These are phyloP conservation scores for Candolleomyces aberdarensis DNA, from an alignment of 768 basidiomycete genomes.

Conservation along the genomic window DNA sequence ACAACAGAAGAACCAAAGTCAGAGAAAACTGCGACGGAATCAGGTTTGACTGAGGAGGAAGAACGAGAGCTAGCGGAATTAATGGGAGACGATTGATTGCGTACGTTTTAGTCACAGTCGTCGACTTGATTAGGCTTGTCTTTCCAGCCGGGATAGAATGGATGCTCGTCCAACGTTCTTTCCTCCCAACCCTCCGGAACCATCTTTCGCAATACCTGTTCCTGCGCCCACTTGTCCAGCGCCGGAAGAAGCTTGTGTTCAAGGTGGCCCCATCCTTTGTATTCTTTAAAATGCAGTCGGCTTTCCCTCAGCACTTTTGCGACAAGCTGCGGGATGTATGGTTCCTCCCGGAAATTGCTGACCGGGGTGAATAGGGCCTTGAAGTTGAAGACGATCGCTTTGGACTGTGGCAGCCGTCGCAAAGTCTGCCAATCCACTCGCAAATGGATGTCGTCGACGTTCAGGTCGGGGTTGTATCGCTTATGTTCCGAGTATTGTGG, in stretches of 20 bases:
- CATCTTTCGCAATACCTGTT: conserved; percentile 45
- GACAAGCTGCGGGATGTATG: conserved; percentile 45
- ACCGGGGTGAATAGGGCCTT: conserved; percentile 52
- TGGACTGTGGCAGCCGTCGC: conserved; percentile 44
- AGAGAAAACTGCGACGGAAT: conserved; percentile 19
- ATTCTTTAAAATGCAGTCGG: conserved; percentile 35
- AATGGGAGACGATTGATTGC: conserved; percentile 30
- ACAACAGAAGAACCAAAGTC: conserved; percentile 12
- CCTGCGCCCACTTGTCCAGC: conserved; percentile 41
- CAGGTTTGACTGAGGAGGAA: conserved; percentile 79
- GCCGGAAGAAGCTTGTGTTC: conserved; percentile 45
- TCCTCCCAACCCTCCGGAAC: conserved; percentile 47
- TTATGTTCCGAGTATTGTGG: conserved; percentile 31
- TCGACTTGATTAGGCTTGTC: background rate
- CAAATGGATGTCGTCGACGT: conserved; percentile 38
- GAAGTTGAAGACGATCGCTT: conserved; percentile 51
- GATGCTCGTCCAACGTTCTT: conserved; percentile 47
- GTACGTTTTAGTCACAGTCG: background rate
- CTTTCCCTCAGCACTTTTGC: conserved; percentile 41
- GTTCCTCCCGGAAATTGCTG: conserved; percentile 39
- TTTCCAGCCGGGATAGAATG: conserved; percentile 50
- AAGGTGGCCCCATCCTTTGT: conserved; percentile 40
- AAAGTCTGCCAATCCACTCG: conserved; percentile 58
- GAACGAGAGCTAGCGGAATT: conserved; percentile 86
- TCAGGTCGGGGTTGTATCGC: conserved; percentile 31